These are phyloP conservation scores for Pyracantha coccinea DNA, from an alignment of 331 rosid genomes.

Conservation along the genomic window DNA sequence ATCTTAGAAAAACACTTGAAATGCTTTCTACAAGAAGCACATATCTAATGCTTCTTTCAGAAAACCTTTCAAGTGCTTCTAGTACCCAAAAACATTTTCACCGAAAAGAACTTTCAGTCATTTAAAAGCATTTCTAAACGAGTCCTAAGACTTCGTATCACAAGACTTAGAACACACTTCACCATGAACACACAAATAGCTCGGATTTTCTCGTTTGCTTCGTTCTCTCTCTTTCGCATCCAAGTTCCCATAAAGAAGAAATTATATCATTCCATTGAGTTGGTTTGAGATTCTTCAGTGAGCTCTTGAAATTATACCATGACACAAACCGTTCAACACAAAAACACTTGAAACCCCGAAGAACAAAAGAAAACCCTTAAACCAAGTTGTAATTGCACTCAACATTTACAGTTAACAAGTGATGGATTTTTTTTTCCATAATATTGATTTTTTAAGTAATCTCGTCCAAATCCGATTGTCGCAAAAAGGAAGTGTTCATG, in stretches of 20 bases:
- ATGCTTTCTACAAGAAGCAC: no score
- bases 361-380: background rate
- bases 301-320: no score
- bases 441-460: background rate
- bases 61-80: no score
- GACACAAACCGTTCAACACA: no score
- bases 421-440: background rate
- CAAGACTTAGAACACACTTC: background rate
- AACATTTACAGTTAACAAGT: background rate
- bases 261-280: no score
- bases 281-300: no score
- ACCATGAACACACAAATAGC: background rate
- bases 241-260: background rate
- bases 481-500: background rate
- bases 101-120: no score
- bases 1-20: no score
- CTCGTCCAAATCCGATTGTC: background rate
- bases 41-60: no score
- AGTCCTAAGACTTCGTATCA: no score
- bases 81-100: no score
- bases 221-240: background rate
- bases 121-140: no score
- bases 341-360: background rate
- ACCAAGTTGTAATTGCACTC: background rate
- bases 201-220: background rate